Evolutionary conservation across 2,329 filamentous ascomycete genomes (phyloP), one percentile per base, ranked within the genome.

Genomic region (Aureobasidium sp.): DNA sequence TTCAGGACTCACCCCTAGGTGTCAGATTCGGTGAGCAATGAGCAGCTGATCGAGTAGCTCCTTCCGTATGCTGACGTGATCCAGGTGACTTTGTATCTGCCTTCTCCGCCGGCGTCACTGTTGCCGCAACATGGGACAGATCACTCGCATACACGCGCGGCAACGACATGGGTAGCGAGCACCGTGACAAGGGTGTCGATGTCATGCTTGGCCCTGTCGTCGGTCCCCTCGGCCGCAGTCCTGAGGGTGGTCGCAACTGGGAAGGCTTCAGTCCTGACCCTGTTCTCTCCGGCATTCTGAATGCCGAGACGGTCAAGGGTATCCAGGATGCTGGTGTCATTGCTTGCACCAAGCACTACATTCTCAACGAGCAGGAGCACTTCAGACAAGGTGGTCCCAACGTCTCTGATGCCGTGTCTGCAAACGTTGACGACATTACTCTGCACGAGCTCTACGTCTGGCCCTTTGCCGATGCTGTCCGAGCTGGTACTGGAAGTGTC

Each of bases 1-100:
- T 94, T 79, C 91, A 96, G 70, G 92, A 96, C 71, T 87, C 88
- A 2, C 91, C 91, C 6, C 79, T 94, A 1, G 92, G 91, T 64
- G 79, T 96, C 62, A 88, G 91, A 58, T 82, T 87, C 63, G 78
- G 80, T 82, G 74, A 56, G 78, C 63, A 37, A 15, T 39, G 17
- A n/a, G n/a, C 12, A 17, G 8, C 12, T 8, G 7, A 31, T 25
- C 5, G 41, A 12, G 29, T n/a, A 29, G 22, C 5, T 7, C 15
- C 1, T 20, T 20, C 5, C 29, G 41, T 37, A 27, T 42, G 25
- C 31, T 61, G 25, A 41, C 22, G 37, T 14, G 9, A 62, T 25
- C 11, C 36, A 82, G 82, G 84, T 66, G 91, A 96, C 74, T 93
- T 88, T 74, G 86, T 85, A 70, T 93, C 89, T 39, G 91, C 87